Base-by-base conservation (phyloP, 495 filamentous ascomycete genomes). In the Viridothelium virens region DNA sequence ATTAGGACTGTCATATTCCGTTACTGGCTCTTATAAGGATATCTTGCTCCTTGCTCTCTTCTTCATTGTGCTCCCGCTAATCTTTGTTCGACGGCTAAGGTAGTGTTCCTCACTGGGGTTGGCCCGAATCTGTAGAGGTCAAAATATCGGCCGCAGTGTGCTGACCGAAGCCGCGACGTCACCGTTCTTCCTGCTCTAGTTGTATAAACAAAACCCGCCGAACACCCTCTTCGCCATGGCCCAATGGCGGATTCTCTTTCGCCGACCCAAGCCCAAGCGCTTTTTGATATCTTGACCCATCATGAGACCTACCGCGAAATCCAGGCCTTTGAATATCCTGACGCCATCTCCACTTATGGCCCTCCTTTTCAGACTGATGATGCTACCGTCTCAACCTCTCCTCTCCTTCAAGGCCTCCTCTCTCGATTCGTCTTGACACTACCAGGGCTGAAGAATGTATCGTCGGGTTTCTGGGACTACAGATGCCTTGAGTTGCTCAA, bases 251-350 rank as follows among this genome's bases (percentile, higher is more conserved):
- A 68, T 10, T 38, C 59, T 6, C 74, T 84, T 59, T 79, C 78
- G n/a, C 69, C 80, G 18, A 62, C 66, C 50, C 86, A 88, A 67
- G 72, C 82, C 39, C 78, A 79, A 67, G 85, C 86, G 34, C 79
- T 89, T 36, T 81, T 89, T 64, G 86, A 89, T 68, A 84, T 89
- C 64, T 80, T 89, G 46, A 84, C 85, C 39, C 86, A 89, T 74
- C 73, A 85, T 68, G 79, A 87, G 70, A 83, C 83, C 6, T 89
- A 87, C 67, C 67, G 74, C 4, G 87, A 89, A 70, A 86, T 87
- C 33, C 76, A 84, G 69, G 77, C 75, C 65, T 86, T 88, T 76
- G 86, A 84, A 67, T 61, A 79, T 33, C 79, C 85, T 0, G 73
- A 73, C 4, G 78, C 81, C 38, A 83, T 88, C 66, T 74, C 79